Percentiles rank a stretch among this genome's conserved stretches.
These are phyloP conservation scores for Polygonum aviculare DNA, from an alignment of 148 eudicot species.

Conservation along the genomic window DNA sequence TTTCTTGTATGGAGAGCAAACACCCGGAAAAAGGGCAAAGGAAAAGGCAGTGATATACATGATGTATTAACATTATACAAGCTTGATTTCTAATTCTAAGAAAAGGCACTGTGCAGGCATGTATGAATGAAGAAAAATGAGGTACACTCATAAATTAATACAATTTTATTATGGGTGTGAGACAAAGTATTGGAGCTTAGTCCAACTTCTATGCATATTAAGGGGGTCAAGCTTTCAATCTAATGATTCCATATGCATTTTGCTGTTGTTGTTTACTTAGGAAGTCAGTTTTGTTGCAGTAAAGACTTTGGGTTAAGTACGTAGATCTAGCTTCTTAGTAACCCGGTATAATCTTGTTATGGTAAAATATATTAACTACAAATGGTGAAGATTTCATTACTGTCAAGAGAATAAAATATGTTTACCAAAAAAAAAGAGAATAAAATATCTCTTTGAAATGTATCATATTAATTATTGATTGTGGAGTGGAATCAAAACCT, in stretches of 20 bases:
- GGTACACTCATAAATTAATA: neutral
- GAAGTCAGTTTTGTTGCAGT: neutral
- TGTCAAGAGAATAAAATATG: no score
- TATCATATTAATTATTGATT: no score
- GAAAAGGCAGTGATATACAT: neutral
- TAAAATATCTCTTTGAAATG: no score
- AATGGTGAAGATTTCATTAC: no score
- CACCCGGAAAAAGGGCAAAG: neutral
- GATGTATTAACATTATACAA: neutral
- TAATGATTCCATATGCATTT: neutral
- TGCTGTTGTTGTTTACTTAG: neutral
- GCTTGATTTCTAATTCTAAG: neutral
- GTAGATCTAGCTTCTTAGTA: no score
- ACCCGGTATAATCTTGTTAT: no score
- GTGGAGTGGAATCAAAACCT: no score
- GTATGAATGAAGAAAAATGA: neutral
- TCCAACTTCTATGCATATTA: neutral
- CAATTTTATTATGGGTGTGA: neutral
- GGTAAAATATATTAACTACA: no score
- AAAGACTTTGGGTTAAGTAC: no score
- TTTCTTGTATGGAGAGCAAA: constrained; percentile 7
- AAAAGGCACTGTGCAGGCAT: no score
- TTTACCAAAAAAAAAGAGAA: no score
- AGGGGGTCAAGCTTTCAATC: neutral
- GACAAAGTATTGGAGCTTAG: neutral